Conservation (phyloP, 1,284 basidiomycete genomes). For the Tilletia caries region DNA sequence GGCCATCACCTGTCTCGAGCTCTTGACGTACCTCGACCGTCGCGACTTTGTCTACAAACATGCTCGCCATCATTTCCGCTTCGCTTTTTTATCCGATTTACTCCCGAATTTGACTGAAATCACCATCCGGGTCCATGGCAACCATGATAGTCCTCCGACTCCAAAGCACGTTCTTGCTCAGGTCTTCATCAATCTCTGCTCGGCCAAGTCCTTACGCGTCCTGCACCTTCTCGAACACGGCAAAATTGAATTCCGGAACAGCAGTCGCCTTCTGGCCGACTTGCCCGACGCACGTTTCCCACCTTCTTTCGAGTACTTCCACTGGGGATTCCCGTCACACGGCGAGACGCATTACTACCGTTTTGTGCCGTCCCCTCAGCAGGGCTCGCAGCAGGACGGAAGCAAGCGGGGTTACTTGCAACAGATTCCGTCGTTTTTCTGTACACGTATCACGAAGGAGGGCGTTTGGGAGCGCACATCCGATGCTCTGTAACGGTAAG, state of each 20-base stretch:
- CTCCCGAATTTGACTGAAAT: not conserved
- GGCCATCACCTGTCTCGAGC: not conserved
- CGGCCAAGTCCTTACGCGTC: no score
- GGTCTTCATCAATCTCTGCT: no score
- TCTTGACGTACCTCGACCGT: no score
- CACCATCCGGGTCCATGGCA: no score
- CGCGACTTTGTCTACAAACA: not conserved
- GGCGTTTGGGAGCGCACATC: not conserved
- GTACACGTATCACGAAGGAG: not conserved
- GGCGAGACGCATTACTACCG: not conserved
- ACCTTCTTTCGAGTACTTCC: not conserved
- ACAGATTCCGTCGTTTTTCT: not conserved
- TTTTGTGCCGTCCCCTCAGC: not conserved
- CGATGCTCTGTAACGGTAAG: not conserved
- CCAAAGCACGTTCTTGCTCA: no score
- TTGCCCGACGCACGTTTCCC: not conserved
- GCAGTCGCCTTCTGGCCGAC: not conserved
- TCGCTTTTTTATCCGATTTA: no score
- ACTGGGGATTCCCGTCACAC: not conserved
- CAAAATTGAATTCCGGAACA: no score
- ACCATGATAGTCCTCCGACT: no score
- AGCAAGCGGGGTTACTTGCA: not conserved
- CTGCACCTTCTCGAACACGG: no score
- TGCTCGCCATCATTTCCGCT: no score
- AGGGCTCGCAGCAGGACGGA: not conserved